Base-by-base conservation (phyloP, 78 protist species). In the Chrysochromulina parva region DNA sequence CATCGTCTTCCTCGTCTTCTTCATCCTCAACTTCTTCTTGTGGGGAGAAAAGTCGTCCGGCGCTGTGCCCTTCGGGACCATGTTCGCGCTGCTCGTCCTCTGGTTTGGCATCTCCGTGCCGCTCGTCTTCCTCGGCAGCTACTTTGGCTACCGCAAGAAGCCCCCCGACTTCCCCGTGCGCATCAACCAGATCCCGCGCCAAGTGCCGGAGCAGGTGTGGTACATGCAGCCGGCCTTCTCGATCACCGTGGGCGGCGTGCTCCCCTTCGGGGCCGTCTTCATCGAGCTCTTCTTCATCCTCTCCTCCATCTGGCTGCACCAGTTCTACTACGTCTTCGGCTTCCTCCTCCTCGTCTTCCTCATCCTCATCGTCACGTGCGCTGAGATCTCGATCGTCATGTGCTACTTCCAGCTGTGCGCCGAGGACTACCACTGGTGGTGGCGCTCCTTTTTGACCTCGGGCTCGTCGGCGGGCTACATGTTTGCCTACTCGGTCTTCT, bases 61-160 rank as follows among this genome's bases (percentile, higher is more conserved):
- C 13, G 95, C 96, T 1, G 96, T 96, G 19, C 96, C 97, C 0
- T 96, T 96, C 89, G 71, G 94, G 52, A 95, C 94, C n/a, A 16
- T 88, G 58, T 50, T 96, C 0, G 85, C 94, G 24, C 74, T 98
- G 73, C 58, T 97, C 60, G 85, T 86, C 24, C 94, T 97, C 65
- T 98, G 99, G 99, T 94, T 98, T 47, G 95, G 94, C 60, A 92
- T 97, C 91, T 97, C 99, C 17, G 96, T 96, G 14, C 99, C 99
- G 76, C 95, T 98, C 47, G 96, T 95, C 62, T 97, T 97, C 90
- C 52, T 94, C 57, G 99, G 99, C 19, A 62, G 96, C 38, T 98
- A 95, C 93, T 73, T 95, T 14, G 99, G 98, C 20, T 97, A 78
- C 86, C 86, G 59, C 1, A 58, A 62, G 38, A 59, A 73, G 81